phyloP scores from a whole-genome alignment of 129 eudicot genomes.

The Cynara cardunculus region DNA sequence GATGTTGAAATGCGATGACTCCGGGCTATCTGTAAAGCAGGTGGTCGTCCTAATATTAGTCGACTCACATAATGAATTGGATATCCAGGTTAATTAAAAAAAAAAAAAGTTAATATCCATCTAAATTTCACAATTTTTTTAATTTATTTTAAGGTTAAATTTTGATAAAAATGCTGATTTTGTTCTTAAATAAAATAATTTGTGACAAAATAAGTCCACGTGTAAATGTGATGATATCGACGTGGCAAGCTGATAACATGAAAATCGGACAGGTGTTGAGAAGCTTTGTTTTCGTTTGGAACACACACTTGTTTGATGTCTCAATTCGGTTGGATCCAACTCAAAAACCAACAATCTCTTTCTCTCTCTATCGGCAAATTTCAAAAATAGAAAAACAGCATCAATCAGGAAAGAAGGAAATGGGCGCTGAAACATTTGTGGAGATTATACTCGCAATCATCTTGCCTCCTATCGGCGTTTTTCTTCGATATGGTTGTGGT shows the following conservation, averaged over 20 bases:
- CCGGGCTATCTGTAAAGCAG: too few species aligned
- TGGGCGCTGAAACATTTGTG: conserved; percentile 66
- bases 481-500: conserved; percentile 84
- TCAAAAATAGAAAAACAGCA: background rate
- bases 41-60: too few species aligned
- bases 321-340: conserved; percentile 8
- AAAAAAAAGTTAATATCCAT: too few species aligned
- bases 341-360: conserved; percentile 2
- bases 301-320: conserved; percentile 23
- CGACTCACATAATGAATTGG: too few species aligned
- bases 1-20: too few species aligned
- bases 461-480: conserved; percentile 88
- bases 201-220: conserved; percentile 14
- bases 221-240: background rate
- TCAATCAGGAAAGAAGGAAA: background rate
- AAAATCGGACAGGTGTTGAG: conserved; percentile 11
- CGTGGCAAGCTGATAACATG: conserved; percentile 3
- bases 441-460: conserved; percentile 74
- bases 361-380: background rate
- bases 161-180: too few species aligned
- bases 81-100: too few species aligned
- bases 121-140: too few species aligned
- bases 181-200: too few species aligned
- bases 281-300: background rate
- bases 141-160: too few species aligned